Base-by-base conservation (phyloP, 345 rosid species). In the Pistacia atlantica region DNA sequence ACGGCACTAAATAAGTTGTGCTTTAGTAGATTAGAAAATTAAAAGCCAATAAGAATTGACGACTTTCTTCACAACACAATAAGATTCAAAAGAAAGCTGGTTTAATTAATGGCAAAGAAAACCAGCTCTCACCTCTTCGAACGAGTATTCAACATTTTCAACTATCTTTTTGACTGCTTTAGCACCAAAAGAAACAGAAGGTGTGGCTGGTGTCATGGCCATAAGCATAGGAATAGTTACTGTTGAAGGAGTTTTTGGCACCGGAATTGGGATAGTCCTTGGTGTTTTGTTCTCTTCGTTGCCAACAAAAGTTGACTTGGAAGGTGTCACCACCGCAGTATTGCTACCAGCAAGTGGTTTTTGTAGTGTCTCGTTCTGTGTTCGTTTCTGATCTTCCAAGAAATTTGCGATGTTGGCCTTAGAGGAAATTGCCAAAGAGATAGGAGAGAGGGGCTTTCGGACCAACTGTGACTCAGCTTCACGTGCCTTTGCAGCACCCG, bases 391-490 rank as follows among this genome's bases (percentile, higher is more conserved):
- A 78, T 77, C 87, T 81, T 82, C 88, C 17, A 75, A 65, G 67
- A 85, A 82, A 49, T 85, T 83, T 74, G 73, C 77, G 54, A 88
- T 86, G 79, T 90, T 92, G 66, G 84, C 80, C 46, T 71, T 76
- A 0, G 85, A 84, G 31, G 84, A 79, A 46, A 75, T 54, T 10
- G 81, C 67, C 42, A 74, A 74, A 66, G 91, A 73, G 65, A 92
- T 80, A 6, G 94, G 90, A 66, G 94, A 89, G 49, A 92, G 91
- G 1, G 94, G 91, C 66, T 87, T 86, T 58, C 94, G 83, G 18
- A 67, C 66, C 74, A 76, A 42, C 17, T 78, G 75, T 20, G 90
- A 67, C 67, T 71, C 83, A 12, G 68, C 74, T 81, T 65, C 75
- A 9, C 52, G 63, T 12, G 78, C 64, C 75, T 80, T 87, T 10